Evolutionary conservation across 2,329 filamentous ascomycete genomes (phyloP).

Genomic region (Lecanicillium sp.): DNA sequence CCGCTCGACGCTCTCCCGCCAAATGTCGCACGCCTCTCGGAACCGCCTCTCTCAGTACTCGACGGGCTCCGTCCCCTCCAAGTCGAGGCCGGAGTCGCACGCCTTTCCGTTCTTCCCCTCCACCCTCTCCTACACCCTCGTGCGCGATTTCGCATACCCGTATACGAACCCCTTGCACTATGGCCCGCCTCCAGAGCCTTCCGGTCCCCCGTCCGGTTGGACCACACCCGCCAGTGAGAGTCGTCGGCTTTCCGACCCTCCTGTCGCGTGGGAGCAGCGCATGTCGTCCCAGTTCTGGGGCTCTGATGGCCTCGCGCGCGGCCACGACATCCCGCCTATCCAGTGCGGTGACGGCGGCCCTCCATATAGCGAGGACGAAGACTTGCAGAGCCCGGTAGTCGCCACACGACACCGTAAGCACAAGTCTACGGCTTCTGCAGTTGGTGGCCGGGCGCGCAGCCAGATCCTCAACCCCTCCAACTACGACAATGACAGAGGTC

Average conservation of each 20-base stretch:
- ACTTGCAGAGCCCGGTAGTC: conserved; percentile 85
- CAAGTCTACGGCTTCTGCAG: conserved; percentile 58
- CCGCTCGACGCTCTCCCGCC: conserved; percentile 55
- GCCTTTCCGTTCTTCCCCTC: conserved; percentile 80
- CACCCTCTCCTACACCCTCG: conserved; percentile 78
- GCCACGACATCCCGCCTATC: conserved; percentile 71
- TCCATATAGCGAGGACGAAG: conserved; percentile 92
- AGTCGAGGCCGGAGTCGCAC: conserved; percentile 75
- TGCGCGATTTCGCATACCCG: conserved; percentile 94
- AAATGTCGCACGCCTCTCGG: conserved; percentile 71
- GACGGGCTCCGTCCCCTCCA: conserved; percentile 58
- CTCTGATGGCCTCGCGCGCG: conserved; percentile 50
- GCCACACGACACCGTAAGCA: conserved; percentile 81
- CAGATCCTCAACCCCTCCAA: conserved; percentile 41
- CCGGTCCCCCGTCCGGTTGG: conserved; percentile 63
- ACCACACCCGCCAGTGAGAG: conserved; percentile 82
- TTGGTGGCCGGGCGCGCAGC: conserved; percentile 39
- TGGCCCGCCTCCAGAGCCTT: conserved; percentile 75
- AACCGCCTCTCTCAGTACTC: conserved; percentile 83
- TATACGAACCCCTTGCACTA: conserved; percentile 81
- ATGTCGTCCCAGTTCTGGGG: conserved; percentile 54
- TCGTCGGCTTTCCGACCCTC: conserved; percentile 77
- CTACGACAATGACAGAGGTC: conserved; percentile 58
- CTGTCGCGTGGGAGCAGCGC: conserved; percentile 66
- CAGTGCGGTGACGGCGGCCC: conserved; percentile 83